Conservation (phyloP, 306 rosid species). For the Comarum palustre region DNA sequence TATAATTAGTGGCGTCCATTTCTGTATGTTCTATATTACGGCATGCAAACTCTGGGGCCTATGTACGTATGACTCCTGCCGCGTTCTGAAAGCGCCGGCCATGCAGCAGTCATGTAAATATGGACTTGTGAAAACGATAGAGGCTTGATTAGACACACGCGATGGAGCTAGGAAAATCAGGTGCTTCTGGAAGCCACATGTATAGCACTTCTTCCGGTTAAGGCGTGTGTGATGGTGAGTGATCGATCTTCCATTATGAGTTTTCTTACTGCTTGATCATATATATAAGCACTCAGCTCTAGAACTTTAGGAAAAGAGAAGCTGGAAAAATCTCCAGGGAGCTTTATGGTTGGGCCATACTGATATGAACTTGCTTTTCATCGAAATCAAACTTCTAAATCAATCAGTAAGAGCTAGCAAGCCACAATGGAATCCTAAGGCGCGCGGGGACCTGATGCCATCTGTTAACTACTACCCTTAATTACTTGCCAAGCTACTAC, state of each 20-base stretch:
- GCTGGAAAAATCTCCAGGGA: slow-evolving; percentile 6
- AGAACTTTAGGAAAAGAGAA: slow-evolving; percentile 2
- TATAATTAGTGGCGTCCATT: not conserved
- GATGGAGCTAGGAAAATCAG: not conserved
- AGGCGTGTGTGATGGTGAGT: slow-evolving; percentile 13
- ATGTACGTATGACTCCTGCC: not conserved
- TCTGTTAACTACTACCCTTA: slow-evolving; percentile 1
- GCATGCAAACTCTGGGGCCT: not conserved
- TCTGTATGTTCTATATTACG: not conserved
- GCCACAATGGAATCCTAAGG: slow-evolving; percentile 5
- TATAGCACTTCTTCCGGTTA: not conserved
- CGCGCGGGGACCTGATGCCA: slow-evolving; percentile 4
- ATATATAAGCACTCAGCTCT: not conserved
- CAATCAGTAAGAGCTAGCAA: not conserved
- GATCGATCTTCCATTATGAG: slow-evolving; percentile 10
- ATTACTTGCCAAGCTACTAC: not conserved
- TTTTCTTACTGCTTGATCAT: not conserved
- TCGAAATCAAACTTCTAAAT: not conserved
- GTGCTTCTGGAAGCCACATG: slow-evolving; percentile 22
- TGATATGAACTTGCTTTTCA: not conserved
- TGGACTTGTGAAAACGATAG: slow-evolving; percentile 26
- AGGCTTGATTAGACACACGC: not conserved
- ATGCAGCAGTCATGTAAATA: slow-evolving; percentile 11
- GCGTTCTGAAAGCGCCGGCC: not conserved
- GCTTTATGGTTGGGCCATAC: slow-evolving; percentile 4